A percentile compares a stretch with the other conserved stretches of the same genome.
phyloP scores from a whole-genome alignment of 129 eudicot species.

The Dittrichia graveolens region DNA sequence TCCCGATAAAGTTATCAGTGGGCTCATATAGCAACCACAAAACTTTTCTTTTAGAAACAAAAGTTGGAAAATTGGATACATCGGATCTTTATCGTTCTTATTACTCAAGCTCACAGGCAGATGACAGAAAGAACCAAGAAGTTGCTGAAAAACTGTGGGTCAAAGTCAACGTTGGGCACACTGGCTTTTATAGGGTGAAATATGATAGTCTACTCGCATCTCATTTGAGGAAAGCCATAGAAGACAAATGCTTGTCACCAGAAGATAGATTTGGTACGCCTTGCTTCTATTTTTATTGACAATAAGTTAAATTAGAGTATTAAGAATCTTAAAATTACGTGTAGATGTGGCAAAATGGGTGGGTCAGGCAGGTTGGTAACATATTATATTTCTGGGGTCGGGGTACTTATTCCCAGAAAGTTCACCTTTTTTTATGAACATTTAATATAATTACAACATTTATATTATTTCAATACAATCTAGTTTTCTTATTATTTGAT shows the following conservation, averaged over 20 bases:
- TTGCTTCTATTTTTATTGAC: neutral
- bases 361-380: constrained; percentile 1
- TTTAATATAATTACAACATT: neutral
- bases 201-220: constrained; percentile 46
- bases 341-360: constrained; percentile 5
- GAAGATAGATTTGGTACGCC: constrained; percentile 53
- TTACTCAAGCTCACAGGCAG: constrained; percentile 22
- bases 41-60: constrained; percentile 42
- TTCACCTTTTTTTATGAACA: neutral
- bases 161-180: constrained; percentile 53
- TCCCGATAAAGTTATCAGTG: constrained; percentile 48
- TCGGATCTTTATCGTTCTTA: constrained; percentile 35
- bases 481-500: neutral
- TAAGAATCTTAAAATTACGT: constrained; percentile 11
- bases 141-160: constrained; percentile 38
- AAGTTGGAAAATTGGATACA: constrained; percentile 37
- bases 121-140: constrained; percentile 25
- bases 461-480: neutral
- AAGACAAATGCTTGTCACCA: constrained; percentile 44
- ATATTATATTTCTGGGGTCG: neutral
- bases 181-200: constrained; percentile 62
- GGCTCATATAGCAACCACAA: constrained; percentile 43
- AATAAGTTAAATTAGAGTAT: constrained; percentile 4
- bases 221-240: constrained; percentile 45
- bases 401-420: neutral